phyloP scores from a whole-genome alignment of 805 yeast genomes.

The Teunomyces gatunensis region DNA sequence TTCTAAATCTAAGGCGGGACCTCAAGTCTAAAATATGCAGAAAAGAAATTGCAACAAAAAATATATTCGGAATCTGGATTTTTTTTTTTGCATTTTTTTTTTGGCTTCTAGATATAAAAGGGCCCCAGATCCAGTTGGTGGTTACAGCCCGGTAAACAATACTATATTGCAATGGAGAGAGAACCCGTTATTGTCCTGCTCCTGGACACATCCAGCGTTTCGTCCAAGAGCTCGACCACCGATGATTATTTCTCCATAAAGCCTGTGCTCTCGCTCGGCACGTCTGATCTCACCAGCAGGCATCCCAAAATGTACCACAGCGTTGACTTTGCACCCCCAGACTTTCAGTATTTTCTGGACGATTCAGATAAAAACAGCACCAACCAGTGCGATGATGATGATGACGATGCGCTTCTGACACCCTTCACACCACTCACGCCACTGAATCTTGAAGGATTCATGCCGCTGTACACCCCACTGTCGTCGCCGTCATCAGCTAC shows the following conservation, averaged over 20 bases:
- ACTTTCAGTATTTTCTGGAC: not conserved
- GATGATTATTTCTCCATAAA: constrained; percentile 12
- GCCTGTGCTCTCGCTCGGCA: constrained; percentile 10
- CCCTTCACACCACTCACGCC: constrained; percentile 10
- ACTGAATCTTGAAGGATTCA: constrained; percentile 8
- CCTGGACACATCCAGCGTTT: constrained; percentile 1
- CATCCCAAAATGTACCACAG: not conserved
- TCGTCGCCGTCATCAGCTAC: not conserved
- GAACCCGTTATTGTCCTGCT: constrained; percentile 1
- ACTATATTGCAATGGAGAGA: not conserved
- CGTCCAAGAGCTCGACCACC: constrained; percentile 5
- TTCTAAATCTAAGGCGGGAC: not conserved
- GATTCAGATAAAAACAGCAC: not conserved
- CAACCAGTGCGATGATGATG: constrained; percentile 4
- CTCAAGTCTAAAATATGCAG: not conserved
- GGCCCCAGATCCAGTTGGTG: not conserved
- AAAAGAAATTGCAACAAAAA: not conserved
- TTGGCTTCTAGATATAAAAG: constrained; percentile 1
- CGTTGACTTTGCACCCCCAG: constrained; percentile 2
- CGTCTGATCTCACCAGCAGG: constrained; percentile 3
- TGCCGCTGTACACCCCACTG: not conserved
- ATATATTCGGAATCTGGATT: not conserved
- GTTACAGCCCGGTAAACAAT: no score
- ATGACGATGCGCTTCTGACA: not conserved
- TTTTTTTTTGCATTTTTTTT: not conserved